Evolutionary conservation across 257 asterid genomes (phyloP).

Genomic region (Anisodus tanguticus): DNA sequence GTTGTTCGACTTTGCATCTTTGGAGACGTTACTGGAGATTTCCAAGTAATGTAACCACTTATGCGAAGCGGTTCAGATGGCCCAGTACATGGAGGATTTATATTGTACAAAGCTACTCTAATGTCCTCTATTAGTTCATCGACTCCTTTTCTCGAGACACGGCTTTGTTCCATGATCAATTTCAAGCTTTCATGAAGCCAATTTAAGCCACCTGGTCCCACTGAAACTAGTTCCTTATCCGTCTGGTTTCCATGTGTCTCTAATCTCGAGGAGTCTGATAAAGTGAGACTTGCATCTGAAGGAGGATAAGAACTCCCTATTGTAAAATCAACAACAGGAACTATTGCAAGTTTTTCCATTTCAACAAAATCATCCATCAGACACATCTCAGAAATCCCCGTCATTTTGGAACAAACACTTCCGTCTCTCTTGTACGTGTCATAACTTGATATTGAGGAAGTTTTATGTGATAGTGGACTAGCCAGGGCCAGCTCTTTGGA

Average conservation of each 20-base stretch:
- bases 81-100: conserved; percentile 20
- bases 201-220: conserved; percentile 41
- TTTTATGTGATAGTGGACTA: conserved; percentile 35
- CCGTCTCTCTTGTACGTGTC: conserved; percentile 37
- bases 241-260: conserved; percentile 26
- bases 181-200: conserved; percentile 60
- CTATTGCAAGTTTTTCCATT: conserved; percentile 93
- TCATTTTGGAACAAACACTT: conserved; percentile 41
- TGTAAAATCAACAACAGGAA: conserved; percentile 56
- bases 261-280: conserved; percentile 37
- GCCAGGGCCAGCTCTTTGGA: conserved; percentile 28
- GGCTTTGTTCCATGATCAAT: conserved; percentile 52
- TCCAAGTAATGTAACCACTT: conserved; percentile 69
- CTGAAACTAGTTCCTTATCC: conserved; percentile 48
- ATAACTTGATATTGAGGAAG: conserved; percentile 37
- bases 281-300: conserved; percentile 35
- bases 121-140: conserved; percentile 70
- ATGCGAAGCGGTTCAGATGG: conserved; percentile 46
- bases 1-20: conserved; percentile 25
- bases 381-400: conserved; percentile 34
- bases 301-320: conserved; percentile 35
- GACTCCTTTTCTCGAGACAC: conserved; percentile 49
- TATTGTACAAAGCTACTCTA: conserved; percentile 37
- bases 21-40: conserved; percentile 64
- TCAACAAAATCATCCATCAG: conserved; percentile 96